These are phyloP conservation scores for Annulohypoxylon truncatum DNA, from an alignment of 2,329 filamentous ascomycete species.

Conservation along the genomic window DNA sequence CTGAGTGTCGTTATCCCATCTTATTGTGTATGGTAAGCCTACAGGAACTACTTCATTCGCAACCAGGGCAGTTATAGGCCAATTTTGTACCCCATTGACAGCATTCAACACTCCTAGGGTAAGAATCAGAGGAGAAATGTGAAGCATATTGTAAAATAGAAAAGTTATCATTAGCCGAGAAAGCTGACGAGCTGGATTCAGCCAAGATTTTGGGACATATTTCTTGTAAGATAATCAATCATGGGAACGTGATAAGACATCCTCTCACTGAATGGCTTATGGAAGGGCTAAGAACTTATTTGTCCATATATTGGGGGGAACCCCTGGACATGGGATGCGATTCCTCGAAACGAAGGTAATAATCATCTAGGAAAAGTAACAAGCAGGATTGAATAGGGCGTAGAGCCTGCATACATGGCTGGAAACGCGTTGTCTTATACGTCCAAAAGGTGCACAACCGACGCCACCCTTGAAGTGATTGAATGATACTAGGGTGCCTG, in stretches of 20 bases:
- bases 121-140: neutral
- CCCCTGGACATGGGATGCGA: neutral
- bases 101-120: neutral
- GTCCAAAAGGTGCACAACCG: neutral
- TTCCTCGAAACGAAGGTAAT: neutral
- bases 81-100: neutral
- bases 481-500: neutral
- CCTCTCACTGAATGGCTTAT: neutral
- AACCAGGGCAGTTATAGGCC: neutral
- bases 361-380: neutral
- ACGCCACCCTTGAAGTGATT: neutral
- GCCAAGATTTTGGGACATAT: too few species aligned
- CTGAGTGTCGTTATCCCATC: neutral
- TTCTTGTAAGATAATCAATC: too few species aligned
- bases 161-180: neutral
- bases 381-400: neutral
- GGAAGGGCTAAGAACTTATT: neutral
- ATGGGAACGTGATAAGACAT: too few species aligned
- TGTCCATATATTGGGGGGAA: neutral
- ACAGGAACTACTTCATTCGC: neutral
- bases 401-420: neutral
- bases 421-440: neutral
- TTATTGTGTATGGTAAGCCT: neutral
- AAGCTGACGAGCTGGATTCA: too few species aligned
- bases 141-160: neutral